phyloP scores from a whole-genome alignment of 345 rosid species.

The Brassica incana region DNA sequence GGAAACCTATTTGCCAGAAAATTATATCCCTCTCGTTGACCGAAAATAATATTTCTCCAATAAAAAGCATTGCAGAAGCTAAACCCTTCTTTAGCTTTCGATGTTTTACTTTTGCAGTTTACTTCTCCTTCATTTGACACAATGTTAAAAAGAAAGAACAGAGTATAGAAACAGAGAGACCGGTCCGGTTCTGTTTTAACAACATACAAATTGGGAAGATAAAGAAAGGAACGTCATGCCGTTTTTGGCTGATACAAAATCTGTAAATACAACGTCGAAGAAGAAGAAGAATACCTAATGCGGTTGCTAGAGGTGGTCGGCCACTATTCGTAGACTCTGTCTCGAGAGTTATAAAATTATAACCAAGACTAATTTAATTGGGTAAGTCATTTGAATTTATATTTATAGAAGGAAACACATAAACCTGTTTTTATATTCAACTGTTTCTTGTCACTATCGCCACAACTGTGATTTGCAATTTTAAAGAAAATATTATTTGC shows the following conservation, averaged over 20 bases:
- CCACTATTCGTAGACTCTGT: not conserved
- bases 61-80: conserved; percentile 1
- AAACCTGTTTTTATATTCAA: not conserved
- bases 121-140: not conserved
- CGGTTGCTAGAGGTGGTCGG: not conserved
- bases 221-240: conserved; percentile 22
- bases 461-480: not conserved
- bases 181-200: conserved; percentile 17
- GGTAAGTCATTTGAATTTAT: not conserved
- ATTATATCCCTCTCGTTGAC: not conserved
- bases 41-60: conserved; percentile 1
- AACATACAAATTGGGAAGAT: not conserved
- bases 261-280: conserved; percentile 16
- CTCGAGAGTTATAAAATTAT: not conserved
- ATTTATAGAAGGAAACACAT: not conserved
- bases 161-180: conserved; percentile 34
- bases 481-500: not conserved
- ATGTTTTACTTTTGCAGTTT: no score
- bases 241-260: conserved; percentile 18
- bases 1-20: not conserved
- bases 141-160: not conserved
- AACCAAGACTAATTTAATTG: not conserved
- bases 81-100: not conserved
- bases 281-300: not conserved
- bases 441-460: not conserved